Base-by-base conservation (phyloP, 345 rosid genomes). In the Melaleuca quinquenervia region DNA sequence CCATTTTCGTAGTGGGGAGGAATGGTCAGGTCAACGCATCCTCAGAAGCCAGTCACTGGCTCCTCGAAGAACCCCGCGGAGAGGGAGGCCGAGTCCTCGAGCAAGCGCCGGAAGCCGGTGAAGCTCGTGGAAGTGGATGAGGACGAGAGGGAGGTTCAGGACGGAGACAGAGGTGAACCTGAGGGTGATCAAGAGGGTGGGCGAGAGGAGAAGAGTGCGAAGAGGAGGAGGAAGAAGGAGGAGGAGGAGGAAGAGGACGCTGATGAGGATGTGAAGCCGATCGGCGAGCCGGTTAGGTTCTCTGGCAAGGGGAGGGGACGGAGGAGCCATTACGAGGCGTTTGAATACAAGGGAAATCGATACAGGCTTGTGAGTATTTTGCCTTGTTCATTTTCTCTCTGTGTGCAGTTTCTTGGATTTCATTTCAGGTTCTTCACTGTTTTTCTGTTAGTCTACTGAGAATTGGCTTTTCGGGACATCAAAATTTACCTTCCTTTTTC, bases 251-350 rank as follows among this genome's bases (percentile, higher is more conserved):
- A 93, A 56, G 98, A 91, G 85, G 93, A 54, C 84, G 86, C 84
- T 75, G 94, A 88, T 62, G 97, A 94, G 90, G 98, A 96, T 52
- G 98, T 96, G 29, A 95, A 88, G 89, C 98, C 98, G 12, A 64
- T 93, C 20, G 98, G 98, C 7, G 93, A 92, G 76, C 78, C 87
- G 50, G 85, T 94, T 82, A 91, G 87, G 90, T 50, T 90, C 88
- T 91, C 98, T 9, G 95, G 96, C 22, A 93, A 95, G 86, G 99
- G 99, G n/a, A 94, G 90, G 86, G 93, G 91, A 20, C 87, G 89
- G 88, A 88, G 91, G 90, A 92, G 87, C 27, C 96, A 97, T 64
- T 96, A 83, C 56, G 84, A 52, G 41, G 93, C 92, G 1, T 97
- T 94, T 55, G 96, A 95, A 87, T 94, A 87, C 44, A 96, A 95